Conservation (phyloP, 805 yeast species). For the Tetrapisispora arboricola region DNA sequence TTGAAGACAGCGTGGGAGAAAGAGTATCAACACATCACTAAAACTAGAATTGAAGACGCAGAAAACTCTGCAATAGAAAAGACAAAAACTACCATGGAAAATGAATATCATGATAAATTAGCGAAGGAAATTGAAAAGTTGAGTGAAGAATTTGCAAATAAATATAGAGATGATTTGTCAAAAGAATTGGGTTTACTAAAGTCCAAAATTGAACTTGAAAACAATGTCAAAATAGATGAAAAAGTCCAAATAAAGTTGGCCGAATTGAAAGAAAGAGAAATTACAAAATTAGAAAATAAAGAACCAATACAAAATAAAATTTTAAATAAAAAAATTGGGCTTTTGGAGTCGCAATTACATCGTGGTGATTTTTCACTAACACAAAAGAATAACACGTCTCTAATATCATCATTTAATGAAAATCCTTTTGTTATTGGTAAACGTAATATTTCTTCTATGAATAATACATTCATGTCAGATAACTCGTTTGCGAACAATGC, state of each 20-base stretch:
- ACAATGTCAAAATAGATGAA: constrained; percentile 27
- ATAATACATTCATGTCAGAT: neutral
- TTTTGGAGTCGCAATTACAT: constrained; percentile 18
- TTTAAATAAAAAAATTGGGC: constrained; percentile 21
- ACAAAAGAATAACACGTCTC: neutral
- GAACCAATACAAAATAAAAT: constrained; percentile 13
- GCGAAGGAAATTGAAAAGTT: constrained; percentile 16
- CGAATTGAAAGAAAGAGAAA: constrained; percentile 18
- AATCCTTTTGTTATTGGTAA: neutral
- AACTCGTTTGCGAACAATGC: neutral
- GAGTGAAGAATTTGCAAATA: constrained; percentile 6
- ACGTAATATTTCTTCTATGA: neutral
- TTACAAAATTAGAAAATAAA: constrained; percentile 27
- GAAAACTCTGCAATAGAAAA: constrained; percentile 35
- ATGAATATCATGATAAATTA: constrained; percentile 44
- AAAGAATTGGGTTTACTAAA: constrained; percentile 5
- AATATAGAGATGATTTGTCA: constrained; percentile 11
- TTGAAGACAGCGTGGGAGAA: constrained; percentile 30
- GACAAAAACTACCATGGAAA: constrained; percentile 37
- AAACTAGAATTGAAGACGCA: constrained; percentile 29
- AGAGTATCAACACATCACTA: constrained; percentile 20
- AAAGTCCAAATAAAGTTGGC: constrained; percentile 20
- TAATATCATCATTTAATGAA: neutral
- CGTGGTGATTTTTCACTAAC: neutral
- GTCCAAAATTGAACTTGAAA: constrained; percentile 4